These are phyloP conservation scores for Viridothelium virens DNA, from an alignment of 495 filamentous ascomycete genomes.

Conservation along the genomic window DNA sequence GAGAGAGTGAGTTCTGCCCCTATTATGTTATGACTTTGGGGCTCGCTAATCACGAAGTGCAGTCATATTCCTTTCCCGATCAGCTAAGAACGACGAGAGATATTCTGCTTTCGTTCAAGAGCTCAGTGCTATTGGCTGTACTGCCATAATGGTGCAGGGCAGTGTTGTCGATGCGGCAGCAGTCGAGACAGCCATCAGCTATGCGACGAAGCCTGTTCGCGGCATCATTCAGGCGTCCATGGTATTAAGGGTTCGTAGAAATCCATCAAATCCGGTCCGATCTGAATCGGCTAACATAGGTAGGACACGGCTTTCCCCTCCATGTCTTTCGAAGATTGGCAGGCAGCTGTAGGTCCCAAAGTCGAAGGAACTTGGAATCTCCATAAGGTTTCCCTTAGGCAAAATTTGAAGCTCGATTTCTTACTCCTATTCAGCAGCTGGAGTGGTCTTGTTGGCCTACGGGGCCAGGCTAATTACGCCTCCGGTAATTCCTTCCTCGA, in stretches of 20 bases:
- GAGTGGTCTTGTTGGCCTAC: conserved; percentile 13
- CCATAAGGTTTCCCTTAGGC: conserved; percentile 2
- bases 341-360: conserved; percentile 9
- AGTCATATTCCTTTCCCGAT: conserved; percentile 6
- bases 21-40: background rate
- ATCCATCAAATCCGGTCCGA: background rate
- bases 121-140: background rate
- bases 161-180: background rate
- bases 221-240: conserved; percentile 17
- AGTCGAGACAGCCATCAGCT: background rate
- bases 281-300: background rate
- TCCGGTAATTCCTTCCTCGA: conserved; percentile 17
- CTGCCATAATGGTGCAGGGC: background rate
- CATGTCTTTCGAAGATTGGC: conserved; percentile 13
- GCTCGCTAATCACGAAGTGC: background rate
- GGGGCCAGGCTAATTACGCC: conserved; percentile 18
- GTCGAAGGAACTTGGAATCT: conserved; percentile 18
- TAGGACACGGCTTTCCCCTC: conserved; percentile 12
- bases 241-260: conserved; percentile 12
- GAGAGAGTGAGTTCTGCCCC: background rate
- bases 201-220: background rate
- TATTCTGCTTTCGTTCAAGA: background rate
- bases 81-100: background rate
- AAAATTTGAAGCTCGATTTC: conserved; percentile 14
- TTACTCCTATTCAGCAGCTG: conserved; percentile 18